These are phyloP conservation scores for Cordyceps cicadae DNA, from an alignment of 2,329 filamentous ascomycete species.

Conservation along the genomic window DNA sequence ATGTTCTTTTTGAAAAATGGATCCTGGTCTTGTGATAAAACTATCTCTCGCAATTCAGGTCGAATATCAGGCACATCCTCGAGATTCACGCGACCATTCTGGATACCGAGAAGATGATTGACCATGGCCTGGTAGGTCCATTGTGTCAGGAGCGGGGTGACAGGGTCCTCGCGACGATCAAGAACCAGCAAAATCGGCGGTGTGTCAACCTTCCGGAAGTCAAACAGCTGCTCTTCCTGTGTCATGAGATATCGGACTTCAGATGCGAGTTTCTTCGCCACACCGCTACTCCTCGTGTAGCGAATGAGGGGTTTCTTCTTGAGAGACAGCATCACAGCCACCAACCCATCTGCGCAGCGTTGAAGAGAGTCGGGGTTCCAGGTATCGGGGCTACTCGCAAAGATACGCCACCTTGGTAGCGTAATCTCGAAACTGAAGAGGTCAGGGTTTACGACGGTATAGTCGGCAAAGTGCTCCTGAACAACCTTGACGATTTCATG, in stretches of 20 bases:
- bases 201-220: constrained; percentile 91
- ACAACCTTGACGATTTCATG: constrained; percentile 92
- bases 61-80: constrained; percentile 75
- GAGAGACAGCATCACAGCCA: constrained; percentile 75
- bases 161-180: constrained; percentile 86
- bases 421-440: constrained; percentile 73
- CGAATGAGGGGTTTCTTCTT: constrained; percentile 96
- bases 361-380: constrained; percentile 90
- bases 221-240: constrained; percentile 92
- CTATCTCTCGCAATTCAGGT: constrained; percentile 85
- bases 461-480: constrained; percentile 95
- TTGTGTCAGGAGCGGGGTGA: constrained; percentile 88
- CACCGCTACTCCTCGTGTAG: constrained; percentile 81
- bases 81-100: constrained; percentile 88
- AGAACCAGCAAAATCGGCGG: constrained; percentile 85
- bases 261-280: constrained; percentile 87
- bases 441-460: constrained; percentile 89
- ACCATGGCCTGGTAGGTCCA: constrained; percentile 99
- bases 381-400: constrained; percentile 71
- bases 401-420: constrained; percentile 67
- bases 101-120: constrained; percentile 86
- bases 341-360: constrained; percentile 75
- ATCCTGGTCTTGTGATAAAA: constrained; percentile 92
- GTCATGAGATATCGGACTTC: constrained; percentile 90
- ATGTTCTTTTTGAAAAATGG: constrained; percentile 99